These are phyloP conservation scores for Botryosphaeria agaves DNA, from an alignment of 2,329 filamentous ascomycete genomes.

Conservation along the genomic window DNA sequence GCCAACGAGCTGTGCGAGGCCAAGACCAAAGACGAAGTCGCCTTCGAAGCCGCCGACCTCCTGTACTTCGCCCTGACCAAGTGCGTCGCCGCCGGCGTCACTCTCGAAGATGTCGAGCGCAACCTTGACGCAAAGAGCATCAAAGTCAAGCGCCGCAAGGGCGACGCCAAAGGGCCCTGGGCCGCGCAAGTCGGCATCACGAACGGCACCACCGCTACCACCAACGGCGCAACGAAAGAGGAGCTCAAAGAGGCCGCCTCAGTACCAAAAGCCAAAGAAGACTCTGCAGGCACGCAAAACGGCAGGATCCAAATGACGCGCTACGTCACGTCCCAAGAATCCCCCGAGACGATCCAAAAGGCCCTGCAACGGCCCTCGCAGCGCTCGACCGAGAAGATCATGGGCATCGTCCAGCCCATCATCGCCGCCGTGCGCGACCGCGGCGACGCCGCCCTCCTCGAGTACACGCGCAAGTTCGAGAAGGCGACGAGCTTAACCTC, in stretches of 20 bases:
- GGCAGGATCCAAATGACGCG: constrained; percentile 68
- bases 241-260: constrained; percentile 33
- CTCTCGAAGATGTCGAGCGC: constrained; percentile 72
- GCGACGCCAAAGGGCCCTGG: constrained; percentile 90
- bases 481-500: constrained; percentile 83
- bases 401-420: constrained; percentile 81
- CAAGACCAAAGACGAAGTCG: constrained; percentile 62
- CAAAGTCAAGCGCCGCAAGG: constrained; percentile 84
- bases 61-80: constrained; percentile 93
- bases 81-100: constrained; percentile 70
- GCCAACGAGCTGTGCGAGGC: constrained; percentile 89
- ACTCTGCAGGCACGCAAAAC: constrained; percentile 30
- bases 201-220: constrained; percentile 6
- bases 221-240: constrained; percentile 17
- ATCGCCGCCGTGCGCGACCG: constrained; percentile 70
- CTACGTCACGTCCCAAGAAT: constrained; percentile 49
- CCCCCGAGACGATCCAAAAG: constrained; percentile 47
- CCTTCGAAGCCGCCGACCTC: constrained; percentile 87
- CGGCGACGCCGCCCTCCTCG: constrained; percentile 75
- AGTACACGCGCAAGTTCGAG: constrained; percentile 96
- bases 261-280: constrained; percentile 32
- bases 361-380: constrained; percentile 81
- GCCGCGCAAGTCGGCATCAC: constrained; percentile 62
- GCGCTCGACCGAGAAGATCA: constrained; percentile 83
- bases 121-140: constrained; percentile 89